A percentile compares a stretch with the other conserved stretches of the same genome.
Evolutionary conservation across 2,329 filamentous ascomycete species (phyloP).

Genomic region (Phaeoacremonium minimum): DNA sequence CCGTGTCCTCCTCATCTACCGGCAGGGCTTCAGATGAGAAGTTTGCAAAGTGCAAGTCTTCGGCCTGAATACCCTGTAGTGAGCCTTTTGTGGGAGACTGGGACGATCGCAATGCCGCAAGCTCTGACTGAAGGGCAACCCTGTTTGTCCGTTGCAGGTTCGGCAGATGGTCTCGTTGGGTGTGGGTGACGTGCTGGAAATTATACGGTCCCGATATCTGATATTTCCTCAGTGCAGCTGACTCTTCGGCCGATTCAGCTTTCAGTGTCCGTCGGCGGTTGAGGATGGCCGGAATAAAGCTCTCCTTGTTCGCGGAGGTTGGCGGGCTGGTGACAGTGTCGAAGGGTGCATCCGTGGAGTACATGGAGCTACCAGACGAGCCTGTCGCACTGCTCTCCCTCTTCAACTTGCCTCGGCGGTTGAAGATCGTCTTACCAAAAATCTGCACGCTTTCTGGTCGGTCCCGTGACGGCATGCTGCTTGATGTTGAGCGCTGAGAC

Average conservation of each 20-base stretch:
- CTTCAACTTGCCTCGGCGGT: slow-evolving; percentile 45
- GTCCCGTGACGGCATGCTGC: slow-evolving; percentile 48
- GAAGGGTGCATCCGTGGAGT: slow-evolving; percentile 35
- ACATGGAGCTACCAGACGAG: slow-evolving; percentile 42
- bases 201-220: slow-evolving; percentile 62
- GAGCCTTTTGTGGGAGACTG: slow-evolving; percentile 27
- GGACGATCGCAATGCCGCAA: slow-evolving; percentile 32
- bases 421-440: slow-evolving; percentile 56
- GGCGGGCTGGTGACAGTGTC: slow-evolving; percentile 13
- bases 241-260: slow-evolving; percentile 20
- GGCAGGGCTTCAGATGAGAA: slow-evolving; percentile 40
- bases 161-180: slow-evolving; percentile 42
- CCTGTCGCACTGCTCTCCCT: slow-evolving; percentile 45
- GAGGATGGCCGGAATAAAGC: slow-evolving; percentile 31
- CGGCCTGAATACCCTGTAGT: slow-evolving; percentile 29
- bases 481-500: slow-evolving; percentile 50
- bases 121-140: slow-evolving; percentile 36
- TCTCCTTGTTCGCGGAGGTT: slow-evolving; percentile 17
- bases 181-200: slow-evolving; percentile 62
- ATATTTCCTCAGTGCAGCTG: slow-evolving; percentile 31
- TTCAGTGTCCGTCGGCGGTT: slow-evolving; percentile 38
- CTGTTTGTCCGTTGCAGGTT: slow-evolving; percentile 33
- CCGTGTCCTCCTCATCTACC: slow-evolving; percentile 6
- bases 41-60: slow-evolving; percentile 40
- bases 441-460: slow-evolving; percentile 56